Conservation (phyloP, 257 asterid species). For the Solanum neorickii region DNA sequence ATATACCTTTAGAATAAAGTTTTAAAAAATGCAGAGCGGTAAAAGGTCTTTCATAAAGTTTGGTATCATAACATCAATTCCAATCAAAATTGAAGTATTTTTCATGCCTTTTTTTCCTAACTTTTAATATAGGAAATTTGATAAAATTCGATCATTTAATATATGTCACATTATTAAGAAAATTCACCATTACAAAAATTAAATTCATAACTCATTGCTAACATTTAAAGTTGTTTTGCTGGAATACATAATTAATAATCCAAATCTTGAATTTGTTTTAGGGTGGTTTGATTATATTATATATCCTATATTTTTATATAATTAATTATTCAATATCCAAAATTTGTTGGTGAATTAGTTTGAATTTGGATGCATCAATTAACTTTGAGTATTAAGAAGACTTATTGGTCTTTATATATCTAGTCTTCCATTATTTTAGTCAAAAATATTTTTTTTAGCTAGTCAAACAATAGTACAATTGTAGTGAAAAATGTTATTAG, state of each 20-base stretch:
- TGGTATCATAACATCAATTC: too few relatives aligned
- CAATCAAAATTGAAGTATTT: too few relatives aligned
- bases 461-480: neutral
- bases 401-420: neutral
- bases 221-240: neutral
- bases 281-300: neutral
- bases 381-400: neutral
- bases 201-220: neutral
- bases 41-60: too few relatives aligned
- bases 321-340: neutral
- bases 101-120: fast-evolving
- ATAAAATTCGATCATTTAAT: neutral
- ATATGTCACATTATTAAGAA: neutral
- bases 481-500: neutral
- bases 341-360: neutral
- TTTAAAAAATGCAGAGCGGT: too few relatives aligned
- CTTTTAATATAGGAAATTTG: neutral
- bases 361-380: neutral
- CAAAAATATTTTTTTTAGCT: neutral
- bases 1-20: too few relatives aligned
- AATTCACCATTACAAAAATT: neutral
- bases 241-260: neutral
- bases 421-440: neutral
- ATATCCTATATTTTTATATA: neutral
- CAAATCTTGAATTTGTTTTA: neutral